Evolutionary conservation across 2,329 filamentous ascomycete genomes (phyloP), one percentile per base, ranked within the genome.

Genomic region (Ophiocordyceps camponoti-rufipedis): DNA sequence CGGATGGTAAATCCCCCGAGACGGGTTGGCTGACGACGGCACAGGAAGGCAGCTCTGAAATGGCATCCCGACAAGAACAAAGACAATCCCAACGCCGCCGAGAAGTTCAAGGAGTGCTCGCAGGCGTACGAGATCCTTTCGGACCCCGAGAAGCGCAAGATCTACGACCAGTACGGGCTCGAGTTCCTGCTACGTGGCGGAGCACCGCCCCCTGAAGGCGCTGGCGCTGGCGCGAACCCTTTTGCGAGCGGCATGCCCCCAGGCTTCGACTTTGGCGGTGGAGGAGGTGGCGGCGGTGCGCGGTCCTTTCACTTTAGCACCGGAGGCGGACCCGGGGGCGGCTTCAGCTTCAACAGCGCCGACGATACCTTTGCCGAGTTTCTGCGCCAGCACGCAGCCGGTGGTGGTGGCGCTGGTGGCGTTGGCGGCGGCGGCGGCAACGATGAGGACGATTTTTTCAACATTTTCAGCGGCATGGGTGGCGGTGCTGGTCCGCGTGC

Each of bases 51-150:
- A 46, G 89, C 89, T 46, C 66, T 96, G 60, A 93, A 88, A 67
- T 88, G 79, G 66, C 91, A 98, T 59, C 91, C 91, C 7, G 91
- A 98, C 71, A 98, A 96, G 73, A 98, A 96, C 72, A 88, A 88
- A 64, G 81, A 94, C 66, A 87, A 89, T 55, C 79, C 87, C 29
- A 68, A 78, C 45, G 85, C 89, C 9, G 71, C 78, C 49, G 91
- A 96, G 61, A 95, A 89, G 65, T 98, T 98, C 73, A 98, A 98
- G 68, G 91, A 96, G 62, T 84, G 87, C 52, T 94, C 87, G 1
- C 88, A 96, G 67, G 91, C 91, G 47, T 98, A 95, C 68, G 91
- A 98, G 67, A 94, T 98, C 54, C 79, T 98, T 3, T 94, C 86
- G 49, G 91, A 98, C 57, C 88, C 89, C 48, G 88, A 96, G 61